Percentiles rank a stretch among this genome's conserved stretches.
Conservation (phyloP, 129 eudicot genomes). For the Pseudognaphalium luteoalbum region DNA sequence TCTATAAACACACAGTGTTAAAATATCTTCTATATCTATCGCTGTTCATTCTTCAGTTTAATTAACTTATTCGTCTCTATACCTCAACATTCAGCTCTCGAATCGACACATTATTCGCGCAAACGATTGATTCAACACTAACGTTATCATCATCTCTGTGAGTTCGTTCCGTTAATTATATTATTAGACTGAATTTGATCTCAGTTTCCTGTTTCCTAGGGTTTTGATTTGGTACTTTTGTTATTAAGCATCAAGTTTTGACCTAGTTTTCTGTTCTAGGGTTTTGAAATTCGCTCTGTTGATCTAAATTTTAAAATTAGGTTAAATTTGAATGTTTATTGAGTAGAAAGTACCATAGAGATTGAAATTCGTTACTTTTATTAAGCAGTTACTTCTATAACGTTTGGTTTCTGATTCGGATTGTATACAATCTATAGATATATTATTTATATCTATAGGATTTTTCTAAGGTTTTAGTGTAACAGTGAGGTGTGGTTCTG, state of each 20-base stretch:
- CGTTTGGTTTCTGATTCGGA: background rate
- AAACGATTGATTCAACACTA: slow-evolving; percentile 19
- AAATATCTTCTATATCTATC: background rate
- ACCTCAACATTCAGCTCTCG: slow-evolving; percentile 16
- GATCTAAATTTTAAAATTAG: background rate
- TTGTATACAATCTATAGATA: background rate
- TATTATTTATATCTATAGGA: slow-evolving; percentile 10
- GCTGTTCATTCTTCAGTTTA: background rate
- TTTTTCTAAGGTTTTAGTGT: slow-evolving; percentile 34
- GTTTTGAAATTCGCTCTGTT: slow-evolving; percentile 27
- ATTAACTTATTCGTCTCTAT: background rate
- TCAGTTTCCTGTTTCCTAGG: background rate
- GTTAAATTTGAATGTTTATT: background rate
- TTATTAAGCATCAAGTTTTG: background rate
- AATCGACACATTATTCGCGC: slow-evolving; percentile 21
- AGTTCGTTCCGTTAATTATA: slow-evolving; percentile 10
- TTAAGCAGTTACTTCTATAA: background rate
- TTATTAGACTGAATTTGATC: background rate
- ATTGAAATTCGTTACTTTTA: background rate
- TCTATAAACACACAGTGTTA: background rate
- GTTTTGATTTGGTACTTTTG: slow-evolving; percentile 5
- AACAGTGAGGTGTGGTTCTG: slow-evolving; percentile 15
- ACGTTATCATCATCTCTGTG: background rate
- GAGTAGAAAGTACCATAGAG: background rate
- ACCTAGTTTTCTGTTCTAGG: slow-evolving; percentile 27